A percentile compares a stretch with the other conserved stretches of the same genome.
phyloP scores from a whole-genome alignment of 805 yeast genomes.

The Wickerhamomyces sydowiorum region DNA sequence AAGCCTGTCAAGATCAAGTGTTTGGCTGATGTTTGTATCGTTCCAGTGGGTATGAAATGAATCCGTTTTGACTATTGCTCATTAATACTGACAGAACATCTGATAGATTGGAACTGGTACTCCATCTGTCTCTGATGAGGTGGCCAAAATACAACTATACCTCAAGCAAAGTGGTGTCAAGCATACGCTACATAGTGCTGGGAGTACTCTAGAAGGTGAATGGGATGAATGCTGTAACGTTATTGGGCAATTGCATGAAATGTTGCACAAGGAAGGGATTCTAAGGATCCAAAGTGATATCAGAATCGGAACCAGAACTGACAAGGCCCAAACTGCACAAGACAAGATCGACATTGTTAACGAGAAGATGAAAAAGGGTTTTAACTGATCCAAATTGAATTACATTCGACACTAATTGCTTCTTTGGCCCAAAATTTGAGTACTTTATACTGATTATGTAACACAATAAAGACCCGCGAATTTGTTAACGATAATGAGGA shows the following conservation, averaged over 20 bases:
- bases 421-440: no score
- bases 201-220: conserved; percentile 88
- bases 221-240: conserved; percentile 83
- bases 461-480: not conserved
- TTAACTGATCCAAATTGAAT: not conserved
- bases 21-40: conserved; percentile 79
- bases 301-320: conserved; percentile 80
- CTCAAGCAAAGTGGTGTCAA: conserved; percentile 58
- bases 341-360: conserved; percentile 68
- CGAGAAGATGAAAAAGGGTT: conserved; percentile 33
- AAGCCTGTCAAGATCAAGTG: conserved; percentile 47
- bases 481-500: not conserved
- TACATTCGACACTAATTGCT: no score
- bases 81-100: no score
- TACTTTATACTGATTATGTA: not conserved
- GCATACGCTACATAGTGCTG: conserved; percentile 82
- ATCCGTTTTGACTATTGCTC: no score
- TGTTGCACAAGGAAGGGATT: conserved; percentile 65
- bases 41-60: conserved; percentile 68
- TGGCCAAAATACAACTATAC: conserved; percentile 61
- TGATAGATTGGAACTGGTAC: conserved; percentile 66
- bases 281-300: conserved; percentile 81
- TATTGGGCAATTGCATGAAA: conserved; percentile 73
- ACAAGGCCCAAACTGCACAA: conserved; percentile 63
- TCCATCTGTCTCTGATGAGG: conserved; percentile 78